These are phyloP conservation scores for Omphalotus guepiniiformis DNA, from an alignment of 768 basidiomycete genomes.

Conservation along the genomic window DNA sequence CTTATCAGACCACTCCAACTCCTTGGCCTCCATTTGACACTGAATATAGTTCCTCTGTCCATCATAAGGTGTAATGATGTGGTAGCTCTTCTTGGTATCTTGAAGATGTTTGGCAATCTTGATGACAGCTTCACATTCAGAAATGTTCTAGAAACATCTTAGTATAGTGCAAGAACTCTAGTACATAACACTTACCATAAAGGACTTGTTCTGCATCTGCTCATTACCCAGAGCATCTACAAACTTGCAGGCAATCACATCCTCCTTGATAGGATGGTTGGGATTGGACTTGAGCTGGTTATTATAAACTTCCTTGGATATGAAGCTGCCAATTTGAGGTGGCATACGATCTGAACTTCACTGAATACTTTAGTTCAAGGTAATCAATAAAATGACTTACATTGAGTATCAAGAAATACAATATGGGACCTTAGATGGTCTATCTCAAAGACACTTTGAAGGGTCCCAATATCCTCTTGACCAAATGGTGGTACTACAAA, in stretches of 20 bases:
- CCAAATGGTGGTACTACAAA: constrained; percentile 74
- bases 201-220: constrained; percentile 26
- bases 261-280: constrained; percentile 42
- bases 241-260: constrained; percentile 55
- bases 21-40: constrained; percentile 42
- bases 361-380: constrained; percentile 5
- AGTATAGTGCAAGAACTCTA: not conserved
- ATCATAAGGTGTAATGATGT: constrained; percentile 82
- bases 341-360: constrained; percentile 72
- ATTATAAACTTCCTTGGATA: constrained; percentile 66
- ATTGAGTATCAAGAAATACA: constrained; percentile 69
- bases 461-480: constrained; percentile 56
- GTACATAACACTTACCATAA: constrained; percentile 25
- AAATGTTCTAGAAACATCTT: constrained; percentile 44
- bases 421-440: constrained; percentile 46
- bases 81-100: constrained; percentile 41
- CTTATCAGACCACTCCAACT: constrained; percentile 60
- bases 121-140: constrained; percentile 54
- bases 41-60: constrained; percentile 63
- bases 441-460: constrained; percentile 80
- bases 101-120: constrained; percentile 56
- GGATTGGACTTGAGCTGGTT: constrained; percentile 50
- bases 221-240: constrained; percentile 49
- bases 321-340: constrained; percentile 68
- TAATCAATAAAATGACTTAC: constrained; percentile 35